phyloP scores from a whole-genome alignment of 2,329 filamentous ascomycete species.

The Sordariomycetes sp. region DNA sequence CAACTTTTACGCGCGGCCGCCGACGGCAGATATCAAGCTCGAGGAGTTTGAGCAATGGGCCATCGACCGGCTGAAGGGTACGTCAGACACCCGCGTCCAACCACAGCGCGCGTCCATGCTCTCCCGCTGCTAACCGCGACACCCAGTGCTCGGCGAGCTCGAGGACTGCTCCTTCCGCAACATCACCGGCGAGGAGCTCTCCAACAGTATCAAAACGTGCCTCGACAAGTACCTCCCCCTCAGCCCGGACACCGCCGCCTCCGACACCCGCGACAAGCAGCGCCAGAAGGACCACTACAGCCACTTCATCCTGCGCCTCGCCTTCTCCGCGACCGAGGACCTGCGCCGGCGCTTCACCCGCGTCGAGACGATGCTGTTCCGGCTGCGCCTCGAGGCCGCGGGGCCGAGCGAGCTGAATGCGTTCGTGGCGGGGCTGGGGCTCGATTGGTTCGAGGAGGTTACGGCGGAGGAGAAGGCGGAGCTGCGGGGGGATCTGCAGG shows the following conservation, averaged over 20 bases:
- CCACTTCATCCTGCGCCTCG: conserved; percentile 89
- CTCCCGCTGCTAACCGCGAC: not conserved
- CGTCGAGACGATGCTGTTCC: conserved; percentile 82
- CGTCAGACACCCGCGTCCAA: not conserved
- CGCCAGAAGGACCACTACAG: conserved; percentile 94
- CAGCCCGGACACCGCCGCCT: conserved; percentile 56
- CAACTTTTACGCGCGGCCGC: conserved; percentile 82
- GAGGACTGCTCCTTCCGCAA: conserved; percentile 96
- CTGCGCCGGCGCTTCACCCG: conserved; percentile 74
- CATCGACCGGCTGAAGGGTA: conserved; percentile 77
- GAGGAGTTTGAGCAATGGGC: conserved; percentile 99
- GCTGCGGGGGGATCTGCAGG: conserved; percentile 47
- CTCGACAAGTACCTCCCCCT: conserved; percentile 80
- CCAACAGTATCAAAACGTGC: conserved; percentile 69
- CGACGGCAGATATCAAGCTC: conserved; percentile 86
- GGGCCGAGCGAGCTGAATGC: conserved; percentile 56
- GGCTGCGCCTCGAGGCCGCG: conserved; percentile 67
- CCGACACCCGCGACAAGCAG: conserved; percentile 49
- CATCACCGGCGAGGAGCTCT: conserved; percentile 69
- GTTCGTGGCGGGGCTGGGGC: conserved; percentile 64
- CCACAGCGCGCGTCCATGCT: no score
- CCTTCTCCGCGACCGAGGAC: conserved; percentile 86
- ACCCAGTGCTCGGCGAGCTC: conserved; percentile 66
- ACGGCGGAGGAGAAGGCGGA: conserved; percentile 62
- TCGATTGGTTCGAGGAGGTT: conserved; percentile 87